These are phyloP conservation scores for Erodium texanum DNA, from an alignment of 441 rosid species.

Conservation along the genomic window DNA sequence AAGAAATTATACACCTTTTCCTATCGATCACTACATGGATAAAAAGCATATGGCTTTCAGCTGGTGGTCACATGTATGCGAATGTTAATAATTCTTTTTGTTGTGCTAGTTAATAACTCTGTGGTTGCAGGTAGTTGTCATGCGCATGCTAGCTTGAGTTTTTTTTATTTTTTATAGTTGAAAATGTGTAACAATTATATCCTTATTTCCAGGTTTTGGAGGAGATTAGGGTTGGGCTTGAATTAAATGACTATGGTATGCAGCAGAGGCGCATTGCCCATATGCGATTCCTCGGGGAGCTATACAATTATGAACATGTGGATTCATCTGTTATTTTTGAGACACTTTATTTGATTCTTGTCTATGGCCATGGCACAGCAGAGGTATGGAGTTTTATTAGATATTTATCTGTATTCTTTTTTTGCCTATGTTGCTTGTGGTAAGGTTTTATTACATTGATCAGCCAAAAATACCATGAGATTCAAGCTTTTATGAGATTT, in stretches of 20 bases:
- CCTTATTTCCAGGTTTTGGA: constrained; percentile 69
- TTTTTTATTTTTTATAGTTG: constrained; percentile 5
- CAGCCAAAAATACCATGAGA: neutral
- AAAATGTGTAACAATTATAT: constrained; percentile 11
- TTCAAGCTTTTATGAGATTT: neutral
- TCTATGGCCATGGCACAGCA: constrained; percentile 65
- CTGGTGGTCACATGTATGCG: neutral
- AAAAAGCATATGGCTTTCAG: neutral
- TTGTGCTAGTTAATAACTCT: neutral
- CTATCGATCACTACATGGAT: neutral
- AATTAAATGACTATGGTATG: constrained; percentile 89
- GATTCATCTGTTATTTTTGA: constrained; percentile 96
- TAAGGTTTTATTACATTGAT: neutral
- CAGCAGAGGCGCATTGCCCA: constrained; percentile 97
- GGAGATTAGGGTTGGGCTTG: constrained; percentile 94
- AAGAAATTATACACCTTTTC: neutral
- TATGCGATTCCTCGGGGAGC: constrained; percentile 94
- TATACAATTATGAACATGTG: constrained; percentile 93
- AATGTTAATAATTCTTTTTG: neutral
- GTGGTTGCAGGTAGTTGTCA: neutral
- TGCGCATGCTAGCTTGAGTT: neutral
- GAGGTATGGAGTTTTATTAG: constrained; percentile 48
- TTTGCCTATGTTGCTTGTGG: neutral
- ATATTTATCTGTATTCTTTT: neutral
- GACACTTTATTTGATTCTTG: constrained; percentile 75